phyloP scores from a whole-genome alignment of 1,284 basidiomycete genomes.

The Hypsizygus ulmarius region DNA sequence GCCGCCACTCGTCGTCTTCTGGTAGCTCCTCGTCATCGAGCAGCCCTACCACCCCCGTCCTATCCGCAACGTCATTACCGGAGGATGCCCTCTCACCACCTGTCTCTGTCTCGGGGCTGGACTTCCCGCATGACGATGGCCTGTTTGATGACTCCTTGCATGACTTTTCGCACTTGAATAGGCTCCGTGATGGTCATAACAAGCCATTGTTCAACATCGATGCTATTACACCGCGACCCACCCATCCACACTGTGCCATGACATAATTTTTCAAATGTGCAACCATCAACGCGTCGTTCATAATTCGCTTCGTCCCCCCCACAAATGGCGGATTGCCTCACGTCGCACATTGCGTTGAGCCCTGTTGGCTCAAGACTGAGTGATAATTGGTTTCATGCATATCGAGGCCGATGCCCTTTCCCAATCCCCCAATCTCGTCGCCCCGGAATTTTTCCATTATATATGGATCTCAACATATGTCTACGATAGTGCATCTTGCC shows the following conservation, averaged over 20 bases:
- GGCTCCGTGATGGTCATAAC: neutral
- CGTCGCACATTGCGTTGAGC: neutral
- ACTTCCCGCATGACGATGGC: neutral
- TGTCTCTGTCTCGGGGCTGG: conserved; percentile 2
- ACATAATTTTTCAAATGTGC: too few species aligned
- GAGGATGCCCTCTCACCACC: neutral
- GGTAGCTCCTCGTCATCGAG: conserved; percentile 5
- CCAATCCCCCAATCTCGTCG: too few species aligned
- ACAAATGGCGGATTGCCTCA: too few species aligned
- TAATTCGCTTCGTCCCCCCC: too few species aligned
- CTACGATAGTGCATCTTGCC: conserved; percentile 7
- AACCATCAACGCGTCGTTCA: too few species aligned
- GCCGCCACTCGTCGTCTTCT: conserved; percentile 2
- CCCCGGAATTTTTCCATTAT: neutral
- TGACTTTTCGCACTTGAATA: neutral
- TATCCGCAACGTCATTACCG: neutral
- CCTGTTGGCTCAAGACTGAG: neutral
- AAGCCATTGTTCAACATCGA: neutral
- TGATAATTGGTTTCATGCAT: neutral
- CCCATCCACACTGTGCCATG: too few species aligned
- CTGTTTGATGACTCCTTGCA: neutral
- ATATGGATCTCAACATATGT: neutral
- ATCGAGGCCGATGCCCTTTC: too few species aligned
- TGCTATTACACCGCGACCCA: too few species aligned
- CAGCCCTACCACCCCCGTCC: neutral